These are phyloP conservation scores for Cercospora sp. DNA, from an alignment of 2,329 filamentous ascomycete species.

Conservation along the genomic window DNA sequence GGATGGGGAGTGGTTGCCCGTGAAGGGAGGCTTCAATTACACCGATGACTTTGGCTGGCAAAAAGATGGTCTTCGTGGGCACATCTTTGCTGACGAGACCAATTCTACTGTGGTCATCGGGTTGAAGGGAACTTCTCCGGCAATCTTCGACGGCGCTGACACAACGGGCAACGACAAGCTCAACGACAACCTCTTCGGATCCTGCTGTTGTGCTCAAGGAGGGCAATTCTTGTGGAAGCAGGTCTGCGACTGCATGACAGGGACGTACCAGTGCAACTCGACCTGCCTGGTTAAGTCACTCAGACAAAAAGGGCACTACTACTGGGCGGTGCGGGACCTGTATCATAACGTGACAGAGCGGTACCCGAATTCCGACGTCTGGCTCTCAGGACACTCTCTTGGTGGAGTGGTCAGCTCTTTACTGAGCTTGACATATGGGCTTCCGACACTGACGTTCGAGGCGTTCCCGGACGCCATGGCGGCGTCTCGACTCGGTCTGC, in stretches of 20 bases:
- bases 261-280: slow-evolving; percentile 86
- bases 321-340: slow-evolving; percentile 81
- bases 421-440: slow-evolving; percentile 83
- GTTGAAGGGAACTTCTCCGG: slow-evolving; percentile 56
- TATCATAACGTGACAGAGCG: slow-evolving; percentile 89
- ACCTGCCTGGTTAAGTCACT: slow-evolving; percentile 75
- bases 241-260: slow-evolving; percentile 88
- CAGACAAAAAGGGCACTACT: slow-evolving; percentile 83
- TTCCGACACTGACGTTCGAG: slow-evolving; percentile 90
- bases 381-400: slow-evolving; percentile 89
- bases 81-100: slow-evolving; percentile 82
- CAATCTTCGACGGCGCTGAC: slow-evolving; percentile 93
- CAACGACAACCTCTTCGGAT: slow-evolving; percentile 97
- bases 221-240: slow-evolving; percentile 87
- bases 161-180: slow-evolving; percentile 97
- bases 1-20: slow-evolving; percentile 78
- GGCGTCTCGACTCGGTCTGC: slow-evolving; percentile 79
- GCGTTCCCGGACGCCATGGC: slow-evolving; percentile 89
- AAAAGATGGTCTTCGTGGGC: slow-evolving; percentile 81
- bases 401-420: slow-evolving; percentile 88
- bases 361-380: slow-evolving; percentile 81
- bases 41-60: slow-evolving; percentile 93
- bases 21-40: slow-evolving; percentile 77
- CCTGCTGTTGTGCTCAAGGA: slow-evolving; percentile 94
- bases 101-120: slow-evolving; percentile 90